Percentiles rank a stretch among this genome's conserved stretches.
Conservation (phyloP, 495 filamentous ascomycete species). For the Penicillium antarcticum region DNA sequence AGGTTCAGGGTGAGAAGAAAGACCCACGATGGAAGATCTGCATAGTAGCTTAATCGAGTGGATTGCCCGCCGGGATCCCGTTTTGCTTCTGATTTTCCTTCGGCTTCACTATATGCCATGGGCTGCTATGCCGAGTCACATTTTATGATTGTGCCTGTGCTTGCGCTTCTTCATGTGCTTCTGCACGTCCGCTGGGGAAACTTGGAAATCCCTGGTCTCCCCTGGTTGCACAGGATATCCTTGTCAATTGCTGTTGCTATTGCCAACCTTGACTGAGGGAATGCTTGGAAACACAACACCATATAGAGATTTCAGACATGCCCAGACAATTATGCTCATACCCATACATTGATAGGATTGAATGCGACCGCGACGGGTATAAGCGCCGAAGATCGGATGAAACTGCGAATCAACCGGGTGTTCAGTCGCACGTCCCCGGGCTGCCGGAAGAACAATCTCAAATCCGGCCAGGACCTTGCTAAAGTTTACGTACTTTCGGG, state of each 20-base stretch:
- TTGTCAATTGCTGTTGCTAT: background rate
- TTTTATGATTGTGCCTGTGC: background rate
- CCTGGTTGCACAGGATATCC: background rate
- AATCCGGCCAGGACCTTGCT: constrained; percentile 14
- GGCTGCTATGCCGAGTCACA: background rate
- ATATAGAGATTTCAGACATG: too few relatives aligned
- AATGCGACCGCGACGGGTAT: background rate
- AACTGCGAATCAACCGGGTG: constrained; percentile 12
- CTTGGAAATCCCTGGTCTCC: background rate
- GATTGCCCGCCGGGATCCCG: background rate
- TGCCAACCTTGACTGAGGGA: too few relatives aligned
- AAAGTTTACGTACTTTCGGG: too few relatives aligned
- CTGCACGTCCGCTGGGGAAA: background rate
- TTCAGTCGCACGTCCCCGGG: constrained; percentile 15
- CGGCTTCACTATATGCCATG: background rate
- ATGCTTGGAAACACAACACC: too few relatives aligned
- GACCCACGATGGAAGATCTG: constrained; percentile 5
- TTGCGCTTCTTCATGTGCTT: background rate
- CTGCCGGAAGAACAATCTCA: constrained; percentile 12
- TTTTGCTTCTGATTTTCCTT: background rate
- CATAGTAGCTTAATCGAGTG: constrained; percentile 6
- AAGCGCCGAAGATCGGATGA: constrained; percentile 22
- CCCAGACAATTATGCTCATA: background rate
- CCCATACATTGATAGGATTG: background rate
- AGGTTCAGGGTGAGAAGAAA: background rate